phyloP scores from a whole-genome alignment of 2,329 filamentous ascomycete species.

The Aspergillus chevalieri region DNA sequence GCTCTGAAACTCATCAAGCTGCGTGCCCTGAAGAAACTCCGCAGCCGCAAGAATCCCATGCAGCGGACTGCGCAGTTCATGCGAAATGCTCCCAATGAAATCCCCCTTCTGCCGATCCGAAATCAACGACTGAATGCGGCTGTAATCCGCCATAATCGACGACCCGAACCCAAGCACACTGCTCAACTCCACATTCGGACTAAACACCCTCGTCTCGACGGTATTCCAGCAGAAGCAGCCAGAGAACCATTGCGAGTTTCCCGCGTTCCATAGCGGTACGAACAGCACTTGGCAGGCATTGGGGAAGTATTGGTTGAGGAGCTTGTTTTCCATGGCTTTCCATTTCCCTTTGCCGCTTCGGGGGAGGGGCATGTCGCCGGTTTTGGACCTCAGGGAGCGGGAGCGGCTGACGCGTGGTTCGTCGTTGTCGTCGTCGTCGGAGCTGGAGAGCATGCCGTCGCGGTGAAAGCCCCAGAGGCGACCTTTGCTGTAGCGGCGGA shows the following conservation, averaged over 20 bases:
- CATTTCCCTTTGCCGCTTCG: conserved; percentile 20
- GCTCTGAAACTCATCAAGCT: conserved; percentile 35
- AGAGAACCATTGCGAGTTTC: conserved; percentile 42
- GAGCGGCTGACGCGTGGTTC: conserved; percentile 4
- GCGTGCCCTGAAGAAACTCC: conserved; percentile 35
- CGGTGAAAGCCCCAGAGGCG: conserved; percentile 45
- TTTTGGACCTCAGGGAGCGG: conserved; percentile 6
- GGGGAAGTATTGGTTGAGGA: conserved; percentile 43
- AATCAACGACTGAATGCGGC: conserved; percentile 37
- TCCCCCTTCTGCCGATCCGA: conserved; percentile 40
- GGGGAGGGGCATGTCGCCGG: conserved; percentile 9
- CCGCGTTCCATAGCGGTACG: conserved; percentile 47
- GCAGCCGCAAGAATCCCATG: conserved; percentile 39
- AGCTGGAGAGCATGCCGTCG: conserved; percentile 38
- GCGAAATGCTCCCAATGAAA: conserved; percentile 41
- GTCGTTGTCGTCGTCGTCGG: conserved; percentile 35
- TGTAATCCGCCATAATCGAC: conserved; percentile 39
- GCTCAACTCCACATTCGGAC: conserved; percentile 32
- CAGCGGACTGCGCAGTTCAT: conserved; percentile 38
- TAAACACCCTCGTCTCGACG: conserved; percentile 32
- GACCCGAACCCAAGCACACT: conserved; percentile 38
- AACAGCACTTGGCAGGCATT: conserved; percentile 45
- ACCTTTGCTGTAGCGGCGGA: conserved; percentile 43
- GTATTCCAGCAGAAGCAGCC: conserved; percentile 42
- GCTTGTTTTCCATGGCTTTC: conserved; percentile 30